These are phyloP conservation scores for Phaeoacremonium minimum DNA, from an alignment of 2,329 filamentous ascomycete genomes.

Conservation along the genomic window DNA sequence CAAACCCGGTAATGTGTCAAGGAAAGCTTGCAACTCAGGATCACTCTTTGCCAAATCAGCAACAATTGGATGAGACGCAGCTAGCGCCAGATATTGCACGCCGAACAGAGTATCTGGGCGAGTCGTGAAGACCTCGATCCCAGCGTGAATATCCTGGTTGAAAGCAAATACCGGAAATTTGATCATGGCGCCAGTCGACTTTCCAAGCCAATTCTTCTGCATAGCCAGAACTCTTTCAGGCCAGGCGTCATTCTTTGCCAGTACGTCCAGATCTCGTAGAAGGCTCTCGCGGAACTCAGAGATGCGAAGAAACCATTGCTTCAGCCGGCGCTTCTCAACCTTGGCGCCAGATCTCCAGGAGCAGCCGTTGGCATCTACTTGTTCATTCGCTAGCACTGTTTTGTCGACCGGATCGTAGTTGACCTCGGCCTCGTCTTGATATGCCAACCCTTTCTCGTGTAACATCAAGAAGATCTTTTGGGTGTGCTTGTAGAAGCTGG, in stretches of 20 bases:
- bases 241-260: constrained; percentile 65
- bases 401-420: constrained; percentile 90
- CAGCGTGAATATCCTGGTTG: constrained; percentile 32
- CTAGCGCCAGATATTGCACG: constrained; percentile 79
- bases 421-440: constrained; percentile 77
- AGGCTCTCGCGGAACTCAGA: constrained; percentile 72
- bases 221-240: constrained; percentile 78
- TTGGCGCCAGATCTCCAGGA: constrained; percentile 87
- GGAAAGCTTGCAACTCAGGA: constrained; percentile 59
- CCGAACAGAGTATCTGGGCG: constrained; percentile 83
- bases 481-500: constrained; percentile 84
- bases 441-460: constrained; percentile 69
- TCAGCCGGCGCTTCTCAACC: constrained; percentile 73
- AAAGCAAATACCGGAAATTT: constrained; percentile 59
- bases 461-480: constrained; percentile 81
- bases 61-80: constrained; percentile 68
- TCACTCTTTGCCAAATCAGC: constrained; percentile 54
- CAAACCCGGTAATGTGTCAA: constrained; percentile 56
- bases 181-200: constrained; percentile 68
- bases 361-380: constrained; percentile 79
- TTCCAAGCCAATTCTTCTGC: constrained; percentile 86
- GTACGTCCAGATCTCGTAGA: constrained; percentile 63
- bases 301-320: constrained; percentile 89
- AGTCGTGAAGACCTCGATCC: constrained; percentile 76
- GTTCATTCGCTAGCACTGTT: constrained; percentile 88